phyloP scores from a whole-genome alignment of 192 early-diverging fungal species.

The Coemansia umbellata region DNA sequence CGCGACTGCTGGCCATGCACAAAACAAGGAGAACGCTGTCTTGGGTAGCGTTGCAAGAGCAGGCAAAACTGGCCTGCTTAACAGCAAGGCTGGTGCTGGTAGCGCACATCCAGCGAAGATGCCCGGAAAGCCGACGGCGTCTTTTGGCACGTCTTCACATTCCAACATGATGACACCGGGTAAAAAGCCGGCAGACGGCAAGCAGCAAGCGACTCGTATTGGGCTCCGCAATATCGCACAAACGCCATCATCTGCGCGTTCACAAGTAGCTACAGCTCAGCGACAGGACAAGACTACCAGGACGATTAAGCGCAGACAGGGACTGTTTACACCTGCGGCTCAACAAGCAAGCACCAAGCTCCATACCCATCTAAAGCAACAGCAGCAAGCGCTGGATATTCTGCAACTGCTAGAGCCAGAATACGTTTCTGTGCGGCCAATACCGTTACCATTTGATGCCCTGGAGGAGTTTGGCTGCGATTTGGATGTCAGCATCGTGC shows the following conservation, averaged over 20 bases:
- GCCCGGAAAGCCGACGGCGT: not conserved
- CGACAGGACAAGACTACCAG: not conserved
- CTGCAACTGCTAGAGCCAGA: constrained; percentile 30
- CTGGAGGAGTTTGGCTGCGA: constrained; percentile 32
- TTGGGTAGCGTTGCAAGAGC: constrained; percentile 16
- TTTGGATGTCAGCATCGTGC: constrained; percentile 26
- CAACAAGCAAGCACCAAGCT: not conserved
- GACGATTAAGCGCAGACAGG: constrained; percentile 10
- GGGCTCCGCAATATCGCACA: constrained; percentile 27
- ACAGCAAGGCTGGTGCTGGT: constrained; percentile 5
- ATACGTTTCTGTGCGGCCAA: constrained; percentile 7
- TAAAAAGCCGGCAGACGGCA: constrained; percentile 8
- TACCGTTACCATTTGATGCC: constrained; percentile 8
- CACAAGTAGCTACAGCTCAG: not conserved
- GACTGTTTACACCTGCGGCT: constrained; percentile 13
- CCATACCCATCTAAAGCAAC: no score
- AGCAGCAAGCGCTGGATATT: not conserved
- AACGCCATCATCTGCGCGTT: constrained; percentile 15
- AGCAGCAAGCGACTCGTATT: constrained; percentile 7
- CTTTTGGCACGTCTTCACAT: constrained; percentile 17
- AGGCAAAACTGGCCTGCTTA: constrained; percentile 21
- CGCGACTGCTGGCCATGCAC: constrained; percentile 5
- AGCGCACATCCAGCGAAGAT: constrained; percentile 1
- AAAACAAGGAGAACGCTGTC: constrained; percentile 41
- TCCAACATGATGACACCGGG: constrained; percentile 18